phyloP scores from a whole-genome alignment of 495 filamentous ascomycete species.

The Xylaria longipes region DNA sequence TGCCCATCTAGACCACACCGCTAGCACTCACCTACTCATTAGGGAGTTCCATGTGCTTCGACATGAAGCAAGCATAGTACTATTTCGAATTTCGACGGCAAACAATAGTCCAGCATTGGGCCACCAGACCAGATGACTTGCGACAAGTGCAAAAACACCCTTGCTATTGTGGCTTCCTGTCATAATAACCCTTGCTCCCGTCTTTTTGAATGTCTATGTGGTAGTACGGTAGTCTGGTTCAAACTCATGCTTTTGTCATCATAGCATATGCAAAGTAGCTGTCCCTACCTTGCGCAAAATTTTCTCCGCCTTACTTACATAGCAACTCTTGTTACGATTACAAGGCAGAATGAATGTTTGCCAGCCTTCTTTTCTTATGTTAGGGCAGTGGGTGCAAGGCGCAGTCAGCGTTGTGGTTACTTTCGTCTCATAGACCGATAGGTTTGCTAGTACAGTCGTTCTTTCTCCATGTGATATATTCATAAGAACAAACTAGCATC shows the following conservation, averaged over 20 bases:
- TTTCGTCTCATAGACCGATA: neutral
- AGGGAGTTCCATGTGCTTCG: neutral
- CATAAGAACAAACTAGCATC: neutral
- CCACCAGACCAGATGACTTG: neutral
- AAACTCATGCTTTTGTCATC: neutral
- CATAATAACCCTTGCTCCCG: constrained; percentile 5
- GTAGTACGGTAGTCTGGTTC: neutral
- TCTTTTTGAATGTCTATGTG: neutral
- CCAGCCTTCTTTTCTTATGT: neutral
- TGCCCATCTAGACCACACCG: neutral
- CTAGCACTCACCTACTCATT: neutral
- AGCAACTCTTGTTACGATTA: neutral
- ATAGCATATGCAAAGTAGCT: neutral
- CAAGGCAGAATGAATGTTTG: constrained; percentile 13
- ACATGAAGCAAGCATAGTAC: neutral
- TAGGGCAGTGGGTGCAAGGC: neutral
- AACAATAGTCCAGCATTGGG: neutral
- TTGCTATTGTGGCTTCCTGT: constrained; percentile 7
- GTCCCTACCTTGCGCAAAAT: neutral
- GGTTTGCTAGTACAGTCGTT: neutral
- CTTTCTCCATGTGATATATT: constrained; percentile 6
- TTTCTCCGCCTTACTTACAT: constrained; percentile 7
- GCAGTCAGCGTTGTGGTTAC: constrained; percentile 1
- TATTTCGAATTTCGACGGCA: neutral
- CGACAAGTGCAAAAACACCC: constrained; percentile 18